Evolutionary conservation across 768 basidiomycete species (phyloP), one percentile per base, ranked within the genome.

Genomic region (Kwoniella pini): DNA sequence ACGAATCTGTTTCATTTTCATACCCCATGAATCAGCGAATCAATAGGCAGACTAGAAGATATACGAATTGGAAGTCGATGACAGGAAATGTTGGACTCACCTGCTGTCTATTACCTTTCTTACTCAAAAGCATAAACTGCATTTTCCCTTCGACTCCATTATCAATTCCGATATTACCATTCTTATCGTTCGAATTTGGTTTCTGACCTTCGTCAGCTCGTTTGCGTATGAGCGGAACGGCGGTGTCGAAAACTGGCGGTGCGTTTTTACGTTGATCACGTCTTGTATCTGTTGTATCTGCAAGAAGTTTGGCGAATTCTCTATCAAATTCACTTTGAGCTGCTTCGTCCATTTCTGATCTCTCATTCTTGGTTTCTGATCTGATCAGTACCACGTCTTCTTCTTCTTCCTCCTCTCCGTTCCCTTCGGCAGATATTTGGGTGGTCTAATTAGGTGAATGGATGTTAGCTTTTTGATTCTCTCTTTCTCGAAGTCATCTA

Each of bases 221-320:
- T 85, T 84, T 84, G 78, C 86, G 42, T 65, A 65, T 84, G 81
- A 44, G 85, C 83, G 59, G 83, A 19, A 92, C 86, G 17, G 90
- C 85, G 30, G 89, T 88, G 72, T 97, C 93, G 88, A 91, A 95
- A 60, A 94, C 83, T 0, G 88, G 88, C 19, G 87, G 83, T 0
- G 89, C 90, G 1, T 89, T 87, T 79, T 88, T 90, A 17, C 65
- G 54, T 79, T 90, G 88, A 74, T 96, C 93, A 71, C 88, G 90
- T 66, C 91, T 82, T 2, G 88, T 84, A 67, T 96, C 91, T 17
- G 91, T 89, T 15, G 85, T 87, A 68, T 95, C 91, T 0, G 90
- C 91, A 48, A 97, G 86, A 81, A 99, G 86, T 80, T 90, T 97
- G 2, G 95, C 92, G 19, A 99, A 84, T 76, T 98, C 96, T 76